Evolutionary conservation across 2,329 filamentous ascomycete species (phyloP), one percentile per base, ranked within the genome.

Genomic region (Pseudocercospora eumusae): DNA sequence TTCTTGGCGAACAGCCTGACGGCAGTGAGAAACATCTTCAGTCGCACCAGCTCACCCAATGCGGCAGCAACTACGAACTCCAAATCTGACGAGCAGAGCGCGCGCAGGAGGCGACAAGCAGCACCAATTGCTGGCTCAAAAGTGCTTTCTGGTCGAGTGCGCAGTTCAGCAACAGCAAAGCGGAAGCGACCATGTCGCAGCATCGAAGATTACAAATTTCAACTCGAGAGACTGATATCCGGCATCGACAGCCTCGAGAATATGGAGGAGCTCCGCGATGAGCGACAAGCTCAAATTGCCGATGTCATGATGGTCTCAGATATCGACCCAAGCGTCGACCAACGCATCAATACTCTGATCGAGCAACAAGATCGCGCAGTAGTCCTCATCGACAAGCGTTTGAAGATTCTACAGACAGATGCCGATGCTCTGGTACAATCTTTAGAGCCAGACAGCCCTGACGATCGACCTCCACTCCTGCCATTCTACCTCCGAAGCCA

Each of bases 231-330:
- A 31, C 44, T 58, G 23, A 50, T 58, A 7, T 50, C 45, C 25
- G 56, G 56, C n/a, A 47, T 25, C 28, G 40, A 58, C 18, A 47
- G 23, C 33, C 47, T 49, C 44, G 56, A 58, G 36, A 33, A 49
- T 8, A 13, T 31, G 13, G 56, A 58, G 18, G 18, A 45, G 18
- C 42, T 45, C 11, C 18, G 42, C n/a, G 42, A 45, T 23, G 42
- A 45, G 18, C 42, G 18, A 45, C 42, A 23, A 45, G n/a, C n/a
- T 21, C 42, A 45, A 23, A 45, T 45, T 23, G 42, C 42, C 42
- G n/a, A 45, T 45, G 9, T 20, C 42, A 21, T 45, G 42, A 20
- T 45, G 42, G 18, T 23, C 21, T 20, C n/a, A 6, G 21, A 45
- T 23, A 5, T 23, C 18, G 42, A 45, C 18, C 42, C 42, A 23